These are phyloP conservation scores for Fonsecaea multimorphosa DNA, from an alignment of 2,329 filamentous ascomycete genomes.

Conservation along the genomic window DNA sequence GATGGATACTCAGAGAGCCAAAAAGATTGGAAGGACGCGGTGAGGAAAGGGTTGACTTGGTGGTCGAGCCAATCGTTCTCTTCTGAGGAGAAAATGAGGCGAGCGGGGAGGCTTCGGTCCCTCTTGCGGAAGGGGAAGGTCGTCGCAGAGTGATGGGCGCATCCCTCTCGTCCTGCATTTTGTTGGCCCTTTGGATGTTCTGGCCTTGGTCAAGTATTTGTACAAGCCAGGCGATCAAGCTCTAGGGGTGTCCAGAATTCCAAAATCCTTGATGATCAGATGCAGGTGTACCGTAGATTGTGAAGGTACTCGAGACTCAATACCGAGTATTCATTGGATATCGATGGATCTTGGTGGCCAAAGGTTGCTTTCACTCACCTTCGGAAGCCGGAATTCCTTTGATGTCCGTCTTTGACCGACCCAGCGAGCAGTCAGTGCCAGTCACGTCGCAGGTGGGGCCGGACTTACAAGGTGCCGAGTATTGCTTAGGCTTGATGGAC, in stretches of 20 bases:
- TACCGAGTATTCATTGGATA: too few relatives aligned
- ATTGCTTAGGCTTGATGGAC: too few relatives aligned
- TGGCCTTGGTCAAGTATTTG: background rate
- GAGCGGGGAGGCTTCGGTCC: background rate
- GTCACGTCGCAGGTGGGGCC: background rate
- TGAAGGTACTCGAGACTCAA: too few relatives aligned
- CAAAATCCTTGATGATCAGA: background rate
- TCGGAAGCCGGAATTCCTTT: background rate
- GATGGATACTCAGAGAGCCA: background rate
- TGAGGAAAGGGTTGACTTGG: background rate
- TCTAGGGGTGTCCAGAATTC: background rate
- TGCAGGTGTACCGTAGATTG: too few relatives aligned
- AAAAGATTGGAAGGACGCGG: background rate
- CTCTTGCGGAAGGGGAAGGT: background rate
- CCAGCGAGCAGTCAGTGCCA: too few relatives aligned
- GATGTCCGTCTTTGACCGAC: constrained; percentile 3
- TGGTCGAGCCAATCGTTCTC: background rate
- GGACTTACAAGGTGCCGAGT: background rate
- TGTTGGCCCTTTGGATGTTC: background rate
- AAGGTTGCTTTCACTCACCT: background rate
- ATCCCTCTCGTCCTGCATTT: too few relatives aligned
- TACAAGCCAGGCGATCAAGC: background rate
- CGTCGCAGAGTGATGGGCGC: background rate
- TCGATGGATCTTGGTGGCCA: too few relatives aligned
- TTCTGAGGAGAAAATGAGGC: background rate